Percentiles rank a stretch among this genome's conserved stretches.
Conservation (phyloP, 2,329 filamentous ascomycete species). For the Neofusicoccum ribis region DNA sequence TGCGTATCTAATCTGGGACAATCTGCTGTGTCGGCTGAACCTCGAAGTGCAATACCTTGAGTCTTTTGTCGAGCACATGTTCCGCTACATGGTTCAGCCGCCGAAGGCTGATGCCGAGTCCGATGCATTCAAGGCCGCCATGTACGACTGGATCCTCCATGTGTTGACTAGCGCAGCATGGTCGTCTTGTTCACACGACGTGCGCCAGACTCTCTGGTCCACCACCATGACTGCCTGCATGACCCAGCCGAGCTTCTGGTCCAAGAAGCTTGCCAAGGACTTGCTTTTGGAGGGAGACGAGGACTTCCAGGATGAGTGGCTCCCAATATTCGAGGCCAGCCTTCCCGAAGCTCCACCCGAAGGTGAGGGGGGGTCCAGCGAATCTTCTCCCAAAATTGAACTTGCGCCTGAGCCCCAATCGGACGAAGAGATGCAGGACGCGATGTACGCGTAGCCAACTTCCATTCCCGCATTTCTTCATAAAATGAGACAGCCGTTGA, state of each 20-base stretch:
- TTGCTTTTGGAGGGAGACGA: constrained; percentile 30
- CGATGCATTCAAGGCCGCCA: constrained; percentile 16
- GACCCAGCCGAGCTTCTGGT: constrained; percentile 41
- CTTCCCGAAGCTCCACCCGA: constrained; percentile 22
- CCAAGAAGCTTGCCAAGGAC: constrained; percentile 34
- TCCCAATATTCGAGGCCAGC: constrained; percentile 35
- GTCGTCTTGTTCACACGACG: constrained; percentile 27
- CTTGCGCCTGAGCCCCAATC: not conserved
- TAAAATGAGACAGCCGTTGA: not conserved
- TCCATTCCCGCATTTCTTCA: constrained; percentile 20
- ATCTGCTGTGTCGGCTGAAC: constrained; percentile 39
- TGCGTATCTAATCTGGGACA: constrained; percentile 48
- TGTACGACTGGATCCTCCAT: constrained; percentile 52
- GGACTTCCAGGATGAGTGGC: constrained; percentile 29
- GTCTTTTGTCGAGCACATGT: constrained; percentile 42
- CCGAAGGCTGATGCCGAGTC: constrained; percentile 21
- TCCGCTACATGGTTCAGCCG: constrained; percentile 32
- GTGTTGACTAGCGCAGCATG: constrained; percentile 44
- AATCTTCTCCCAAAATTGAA: not conserved
- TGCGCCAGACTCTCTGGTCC: not conserved
- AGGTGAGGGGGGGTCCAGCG: not conserved
- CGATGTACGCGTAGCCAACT: constrained; percentile 11
- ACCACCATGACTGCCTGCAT: constrained; percentile 25
- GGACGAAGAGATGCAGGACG: constrained; percentile 15
- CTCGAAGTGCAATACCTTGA: constrained; percentile 25